Evolutionary conservation across 2,329 filamentous ascomycete species (phyloP).

Genomic region (Harringtonia lauricola): DNA sequence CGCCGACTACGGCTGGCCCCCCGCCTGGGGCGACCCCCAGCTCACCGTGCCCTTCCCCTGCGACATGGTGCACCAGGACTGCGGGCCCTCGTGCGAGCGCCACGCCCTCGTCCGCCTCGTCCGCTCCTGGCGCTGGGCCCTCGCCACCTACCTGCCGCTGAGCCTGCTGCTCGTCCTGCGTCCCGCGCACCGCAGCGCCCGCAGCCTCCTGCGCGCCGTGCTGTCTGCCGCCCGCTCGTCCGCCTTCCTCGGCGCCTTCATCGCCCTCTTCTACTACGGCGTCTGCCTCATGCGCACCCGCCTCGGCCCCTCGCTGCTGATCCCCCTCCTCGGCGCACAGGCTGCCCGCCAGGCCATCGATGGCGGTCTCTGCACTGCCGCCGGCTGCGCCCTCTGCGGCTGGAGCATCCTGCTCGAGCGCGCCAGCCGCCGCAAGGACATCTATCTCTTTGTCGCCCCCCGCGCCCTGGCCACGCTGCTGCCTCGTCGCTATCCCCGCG

Average conservation of each 20-base stretch:
- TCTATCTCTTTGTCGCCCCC: conserved; percentile 72
- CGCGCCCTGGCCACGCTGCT: conserved; percentile 65
- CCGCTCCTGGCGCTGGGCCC: conserved; percentile 61
- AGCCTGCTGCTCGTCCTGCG: conserved; percentile 54
- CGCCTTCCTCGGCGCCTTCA: conserved; percentile 66
- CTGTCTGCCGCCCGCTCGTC: conserved; percentile 58
- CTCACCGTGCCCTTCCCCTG: conserved; percentile 65
- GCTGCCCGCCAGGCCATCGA: conserved; percentile 41
- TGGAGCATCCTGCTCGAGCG: conserved; percentile 72
- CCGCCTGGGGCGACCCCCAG: conserved; percentile 62
- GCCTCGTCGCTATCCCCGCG: conserved; percentile 52
- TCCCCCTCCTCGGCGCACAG: conserved; percentile 37
- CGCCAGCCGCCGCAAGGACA: conserved; percentile 54
- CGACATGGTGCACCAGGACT: conserved; percentile 73
- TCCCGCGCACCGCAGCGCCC: conserved; percentile 32
- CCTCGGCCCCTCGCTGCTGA: conserved; percentile 57
- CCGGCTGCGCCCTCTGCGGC: conserved; percentile 66
- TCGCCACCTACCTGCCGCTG: conserved; percentile 66
- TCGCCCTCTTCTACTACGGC: conserved; percentile 73
- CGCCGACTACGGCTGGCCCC: conserved; percentile 55
- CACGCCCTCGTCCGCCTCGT: conserved; percentile 60
- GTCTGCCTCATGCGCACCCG: conserved; percentile 69
- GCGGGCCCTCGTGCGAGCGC: conserved; percentile 60
- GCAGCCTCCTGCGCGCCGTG: conserved; percentile 27
- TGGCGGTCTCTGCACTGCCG: conserved; percentile 55